phyloP scores from a whole-genome alignment of 345 rosid genomes.

The Microthlaspi erraticum region DNA sequence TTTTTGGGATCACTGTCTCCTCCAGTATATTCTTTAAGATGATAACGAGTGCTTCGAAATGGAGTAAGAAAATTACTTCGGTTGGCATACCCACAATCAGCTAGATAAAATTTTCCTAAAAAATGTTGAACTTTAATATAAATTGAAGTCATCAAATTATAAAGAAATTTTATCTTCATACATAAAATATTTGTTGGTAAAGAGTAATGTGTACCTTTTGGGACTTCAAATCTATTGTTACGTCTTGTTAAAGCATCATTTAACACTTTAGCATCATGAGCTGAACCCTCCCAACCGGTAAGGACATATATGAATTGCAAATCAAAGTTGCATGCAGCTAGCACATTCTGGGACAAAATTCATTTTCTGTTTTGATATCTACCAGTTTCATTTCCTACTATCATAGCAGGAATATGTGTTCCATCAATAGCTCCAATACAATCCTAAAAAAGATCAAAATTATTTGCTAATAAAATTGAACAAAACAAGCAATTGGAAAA shows the following conservation, averaged over 20 bases:
- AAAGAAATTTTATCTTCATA: no score
- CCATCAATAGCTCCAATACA: not conserved
- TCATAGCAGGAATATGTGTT: not conserved
- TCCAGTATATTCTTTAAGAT: no score
- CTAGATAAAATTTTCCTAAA: no score
- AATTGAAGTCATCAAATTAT: no score
- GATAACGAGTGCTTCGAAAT: no score
- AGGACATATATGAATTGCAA: conserved; percentile 7
- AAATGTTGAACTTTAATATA: no score
- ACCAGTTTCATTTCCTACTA: conserved; percentile 1
- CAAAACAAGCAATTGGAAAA: not conserved
- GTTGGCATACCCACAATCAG: no score
- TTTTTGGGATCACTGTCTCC: no score
- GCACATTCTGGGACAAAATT: not conserved
- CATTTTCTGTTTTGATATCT: not conserved
- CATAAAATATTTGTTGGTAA: no score
- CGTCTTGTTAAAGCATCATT: not conserved
- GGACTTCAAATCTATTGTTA: not conserved
- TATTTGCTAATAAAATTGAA: not conserved
- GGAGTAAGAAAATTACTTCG: no score
- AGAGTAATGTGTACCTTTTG: no score
- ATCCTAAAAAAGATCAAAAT: not conserved
- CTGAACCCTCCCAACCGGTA: not conserved
- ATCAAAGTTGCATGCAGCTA: not conserved
- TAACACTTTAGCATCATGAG: not conserved